Conservation (phyloP, 2,329 filamentous ascomycete species). For the Chrysosporium keratinophilum region DNA sequence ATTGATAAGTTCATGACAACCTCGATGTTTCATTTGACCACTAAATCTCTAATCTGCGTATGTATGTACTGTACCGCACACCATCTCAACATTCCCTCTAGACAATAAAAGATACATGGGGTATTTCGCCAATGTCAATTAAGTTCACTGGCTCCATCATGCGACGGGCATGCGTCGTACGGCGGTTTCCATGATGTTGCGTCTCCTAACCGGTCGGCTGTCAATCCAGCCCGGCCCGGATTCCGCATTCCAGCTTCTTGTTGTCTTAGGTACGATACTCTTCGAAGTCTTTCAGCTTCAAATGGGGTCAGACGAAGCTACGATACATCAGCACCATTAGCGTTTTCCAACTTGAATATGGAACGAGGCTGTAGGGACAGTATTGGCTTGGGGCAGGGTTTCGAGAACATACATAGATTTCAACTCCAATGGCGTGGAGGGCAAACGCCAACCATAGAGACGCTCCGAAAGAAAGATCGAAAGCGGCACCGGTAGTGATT, state of each 20-base stretch:
- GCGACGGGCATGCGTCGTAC: background rate
- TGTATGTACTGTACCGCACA: too few species aligned
- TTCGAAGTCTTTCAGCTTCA: constrained; percentile 45
- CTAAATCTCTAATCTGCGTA: too few species aligned
- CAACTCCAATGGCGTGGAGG: constrained; percentile 30
- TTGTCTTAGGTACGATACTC: constrained; percentile 48
- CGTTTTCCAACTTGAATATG: background rate
- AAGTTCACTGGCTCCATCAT: background rate
- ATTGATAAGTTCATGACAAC: too few species aligned
- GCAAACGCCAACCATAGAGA: background rate
- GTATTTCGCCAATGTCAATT: too few species aligned
- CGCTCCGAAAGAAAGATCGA: constrained; percentile 8
- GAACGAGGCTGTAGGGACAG: too few species aligned
- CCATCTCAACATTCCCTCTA: too few species aligned
- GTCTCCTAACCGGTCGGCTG: constrained; percentile 35
- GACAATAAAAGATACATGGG: too few species aligned
- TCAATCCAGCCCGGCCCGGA: constrained; percentile 42
- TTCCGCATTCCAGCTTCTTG: constrained; percentile 43
- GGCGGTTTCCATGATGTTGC: background rate
- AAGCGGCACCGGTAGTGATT: constrained; percentile 1
- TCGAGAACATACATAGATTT: constrained; percentile 31
- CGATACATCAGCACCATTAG: background rate
- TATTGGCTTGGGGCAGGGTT: too few species aligned
- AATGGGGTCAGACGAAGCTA: constrained; percentile 42
- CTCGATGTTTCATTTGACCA: too few species aligned